phyloP scores from a whole-genome alignment of 345 rosid genomes.

The Citrus hindsii region DNA sequence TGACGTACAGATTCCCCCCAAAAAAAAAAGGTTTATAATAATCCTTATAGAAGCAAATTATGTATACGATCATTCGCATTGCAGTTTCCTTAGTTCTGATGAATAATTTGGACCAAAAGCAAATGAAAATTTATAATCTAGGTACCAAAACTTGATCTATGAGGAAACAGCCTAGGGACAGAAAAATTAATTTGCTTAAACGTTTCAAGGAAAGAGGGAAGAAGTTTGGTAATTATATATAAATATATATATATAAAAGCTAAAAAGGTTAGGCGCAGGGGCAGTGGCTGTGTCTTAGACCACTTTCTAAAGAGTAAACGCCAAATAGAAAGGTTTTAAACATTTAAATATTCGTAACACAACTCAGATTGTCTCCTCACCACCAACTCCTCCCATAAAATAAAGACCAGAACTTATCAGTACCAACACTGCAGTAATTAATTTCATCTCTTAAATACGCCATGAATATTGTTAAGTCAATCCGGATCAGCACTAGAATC shows the following conservation, averaged over 20 bases:
- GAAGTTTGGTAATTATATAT: not conserved
- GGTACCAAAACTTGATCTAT: not conserved
- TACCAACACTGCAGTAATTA: not conserved
- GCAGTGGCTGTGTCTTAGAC: not conserved
- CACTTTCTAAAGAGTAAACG: constrained; percentile 6
- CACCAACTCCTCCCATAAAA: not conserved
- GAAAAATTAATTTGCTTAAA: not conserved
- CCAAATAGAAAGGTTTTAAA: not conserved
- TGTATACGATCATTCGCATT: not conserved
- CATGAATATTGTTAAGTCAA: not conserved
- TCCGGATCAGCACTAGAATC: not conserved
- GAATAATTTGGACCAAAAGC: not conserved
- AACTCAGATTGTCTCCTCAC: constrained; percentile 27
- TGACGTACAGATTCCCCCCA: constrained; percentile 19
- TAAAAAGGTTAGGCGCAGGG: not conserved
- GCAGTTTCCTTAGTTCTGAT: not conserved
- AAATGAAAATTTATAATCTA: not conserved
- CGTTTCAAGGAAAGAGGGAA: not conserved
- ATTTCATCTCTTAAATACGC: not conserved
- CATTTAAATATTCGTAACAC: constrained; percentile 15
- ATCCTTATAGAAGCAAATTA: not conserved
- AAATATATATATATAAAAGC: not conserved
- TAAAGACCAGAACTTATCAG: not conserved
- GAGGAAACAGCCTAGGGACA: not conserved
- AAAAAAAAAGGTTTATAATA: no score